These are phyloP conservation scores for Ceratobasidium sp. DNA, from an alignment of 1,284 basidiomycete species.

Conservation along the genomic window DNA sequence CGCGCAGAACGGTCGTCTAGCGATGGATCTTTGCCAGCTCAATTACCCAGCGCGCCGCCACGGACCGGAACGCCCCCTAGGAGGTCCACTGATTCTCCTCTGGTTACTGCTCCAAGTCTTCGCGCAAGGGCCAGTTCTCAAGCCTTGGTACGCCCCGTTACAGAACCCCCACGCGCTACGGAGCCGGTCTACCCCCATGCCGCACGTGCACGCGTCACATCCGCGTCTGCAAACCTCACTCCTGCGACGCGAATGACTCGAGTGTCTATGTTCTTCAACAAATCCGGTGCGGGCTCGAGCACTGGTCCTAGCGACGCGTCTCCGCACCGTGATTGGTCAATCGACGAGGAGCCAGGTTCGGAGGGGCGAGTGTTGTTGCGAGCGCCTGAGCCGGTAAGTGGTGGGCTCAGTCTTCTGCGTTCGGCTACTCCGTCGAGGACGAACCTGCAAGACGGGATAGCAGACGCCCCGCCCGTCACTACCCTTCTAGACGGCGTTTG, in stretches of 20 bases:
- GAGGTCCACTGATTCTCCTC: constrained; percentile 9
- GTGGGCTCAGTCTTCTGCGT: neutral
- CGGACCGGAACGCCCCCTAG: neutral
- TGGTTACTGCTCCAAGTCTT: too few species aligned
- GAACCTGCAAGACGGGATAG: constrained; percentile 12
- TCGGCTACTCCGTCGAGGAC: constrained; percentile 22
- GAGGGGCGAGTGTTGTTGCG: constrained; percentile 8
- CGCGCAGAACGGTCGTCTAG: constrained; percentile 19
- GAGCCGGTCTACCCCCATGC: neutral
- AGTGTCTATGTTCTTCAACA: constrained; percentile 36
- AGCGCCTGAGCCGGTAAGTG: constrained; percentile 11
- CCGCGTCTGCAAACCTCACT: neutral
- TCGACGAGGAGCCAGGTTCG: constrained; percentile 29
- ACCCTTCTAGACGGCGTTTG: constrained; percentile 27
- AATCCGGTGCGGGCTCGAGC: neutral
- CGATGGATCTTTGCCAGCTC: neutral
- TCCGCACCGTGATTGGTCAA: constrained; percentile 32
- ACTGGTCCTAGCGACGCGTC: neutral
- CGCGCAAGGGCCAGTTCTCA: constrained; percentile 24
- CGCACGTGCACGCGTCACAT: constrained; percentile 14
- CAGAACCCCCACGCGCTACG: neutral
- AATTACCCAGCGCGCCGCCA: neutral
- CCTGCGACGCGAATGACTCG: constrained; percentile 20
- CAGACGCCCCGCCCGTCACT: constrained; percentile 18
- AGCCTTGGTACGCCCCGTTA: neutral